phyloP scores from a whole-genome alignment of 2,329 filamentous ascomycete species.

The Rutstroemia sydowiana region DNA sequence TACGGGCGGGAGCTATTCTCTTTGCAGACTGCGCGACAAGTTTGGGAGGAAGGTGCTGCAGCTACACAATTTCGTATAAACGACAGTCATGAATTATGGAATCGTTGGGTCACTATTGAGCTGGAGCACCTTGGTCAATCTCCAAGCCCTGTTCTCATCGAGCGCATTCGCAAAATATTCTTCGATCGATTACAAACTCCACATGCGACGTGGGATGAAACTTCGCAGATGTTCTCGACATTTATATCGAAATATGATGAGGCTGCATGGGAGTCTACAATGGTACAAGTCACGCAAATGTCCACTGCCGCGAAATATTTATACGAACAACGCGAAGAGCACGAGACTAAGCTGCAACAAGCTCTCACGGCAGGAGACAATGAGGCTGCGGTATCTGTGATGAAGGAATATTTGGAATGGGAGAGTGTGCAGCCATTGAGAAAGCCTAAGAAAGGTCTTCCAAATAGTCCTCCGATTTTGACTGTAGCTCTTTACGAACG shows the following conservation, averaged over 20 bases:
- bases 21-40: slow-evolving; percentile 55
- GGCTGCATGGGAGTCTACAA: slow-evolving; percentile 63
- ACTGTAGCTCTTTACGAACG: slow-evolving; percentile 69
- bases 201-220: slow-evolving; percentile 68
- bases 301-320: slow-evolving; percentile 57
- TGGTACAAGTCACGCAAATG: slow-evolving; percentile 59
- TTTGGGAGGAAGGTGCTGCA: slow-evolving; percentile 66
- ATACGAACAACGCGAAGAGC: slow-evolving; percentile 56
- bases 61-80: slow-evolving; percentile 66
- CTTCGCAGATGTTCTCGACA: slow-evolving; percentile 65
- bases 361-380: slow-evolving; percentile 49
- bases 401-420: slow-evolving; percentile 75
- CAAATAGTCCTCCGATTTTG: slow-evolving; percentile 41
- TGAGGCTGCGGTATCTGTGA: slow-evolving; percentile 43
- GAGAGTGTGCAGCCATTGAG: slow-evolving; percentile 60
- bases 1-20: slow-evolving; percentile 67
- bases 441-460: slow-evolving; percentile 40
- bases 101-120: slow-evolving; percentile 67
- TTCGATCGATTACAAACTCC: slow-evolving; percentile 64
- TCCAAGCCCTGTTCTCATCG: slow-evolving; percentile 48
- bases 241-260: slow-evolving; percentile 68
- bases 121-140: slow-evolving; percentile 57
- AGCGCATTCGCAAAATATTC: slow-evolving; percentile 62
- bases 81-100: slow-evolving; percentile 74
- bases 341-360: slow-evolving; percentile 58